A percentile compares a stretch with the other conserved stretches of the same genome.
Evolutionary conservation across 805 yeast genomes (phyloP).

Genomic region (Candida schatavii): DNA sequence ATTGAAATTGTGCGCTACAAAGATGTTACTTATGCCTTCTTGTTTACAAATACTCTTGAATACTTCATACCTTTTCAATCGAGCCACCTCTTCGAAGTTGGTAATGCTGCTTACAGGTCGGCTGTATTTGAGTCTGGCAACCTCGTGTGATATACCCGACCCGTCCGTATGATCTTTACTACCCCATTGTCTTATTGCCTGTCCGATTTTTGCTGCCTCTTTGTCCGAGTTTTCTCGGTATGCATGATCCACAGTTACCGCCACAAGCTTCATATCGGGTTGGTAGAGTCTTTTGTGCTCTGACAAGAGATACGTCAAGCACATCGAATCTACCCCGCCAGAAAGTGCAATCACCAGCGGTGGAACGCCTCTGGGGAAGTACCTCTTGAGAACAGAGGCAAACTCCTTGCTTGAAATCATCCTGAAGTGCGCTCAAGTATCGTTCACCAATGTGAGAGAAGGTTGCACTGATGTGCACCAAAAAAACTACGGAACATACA

Average conservation of each 20-base stretch:
- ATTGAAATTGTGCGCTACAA: slow-evolving; percentile 66
- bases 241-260: slow-evolving; percentile 67
- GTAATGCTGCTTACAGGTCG: slow-evolving; percentile 23
- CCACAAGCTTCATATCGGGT: slow-evolving; percentile 36
- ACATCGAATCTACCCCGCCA: slow-evolving; percentile 84
- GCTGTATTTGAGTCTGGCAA: slow-evolving; percentile 23
- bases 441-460: too few species aligned
- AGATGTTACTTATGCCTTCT: slow-evolving; percentile 31
- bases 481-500: too few species aligned
- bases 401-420: background rate
- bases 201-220: slow-evolving; percentile 47
- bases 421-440: too few species aligned
- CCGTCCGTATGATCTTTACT: slow-evolving; percentile 21
- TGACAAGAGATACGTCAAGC: slow-evolving; percentile 51
- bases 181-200: background rate
- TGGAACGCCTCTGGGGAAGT: slow-evolving; percentile 5
- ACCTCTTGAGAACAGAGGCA: background rate
- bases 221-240: slow-evolving; percentile 44
- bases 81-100: slow-evolving; percentile 59
- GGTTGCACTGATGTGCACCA: too few species aligned
- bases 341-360: slow-evolving; percentile 53
- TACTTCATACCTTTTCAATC: slow-evolving; percentile 49
- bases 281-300: slow-evolving; percentile 28
- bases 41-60: slow-evolving; percentile 40
- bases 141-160: slow-evolving; percentile 36